These are phyloP conservation scores for Climacium dendroides DNA, from an alignment of 225 moss, liverwort and hornwort species.

Conservation along the genomic window DNA sequence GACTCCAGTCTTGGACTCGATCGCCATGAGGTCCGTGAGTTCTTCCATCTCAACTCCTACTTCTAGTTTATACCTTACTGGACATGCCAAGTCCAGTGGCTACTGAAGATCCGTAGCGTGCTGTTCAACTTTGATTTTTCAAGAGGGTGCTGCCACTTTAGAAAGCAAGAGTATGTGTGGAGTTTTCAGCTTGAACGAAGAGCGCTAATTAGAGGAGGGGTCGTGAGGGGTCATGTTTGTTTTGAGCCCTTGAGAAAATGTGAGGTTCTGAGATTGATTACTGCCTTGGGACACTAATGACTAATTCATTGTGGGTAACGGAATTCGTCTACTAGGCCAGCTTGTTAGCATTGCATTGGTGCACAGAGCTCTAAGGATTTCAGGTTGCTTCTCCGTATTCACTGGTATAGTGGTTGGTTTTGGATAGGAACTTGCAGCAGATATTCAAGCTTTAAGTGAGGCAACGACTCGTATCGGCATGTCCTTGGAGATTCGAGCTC, in stretches of 20 bases:
- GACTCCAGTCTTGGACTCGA: constrained; percentile 62
- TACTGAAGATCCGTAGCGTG: not conserved
- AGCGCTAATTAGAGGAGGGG: not conserved
- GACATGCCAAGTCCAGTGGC: not conserved
- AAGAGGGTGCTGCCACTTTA: not conserved
- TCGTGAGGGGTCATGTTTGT: not conserved
- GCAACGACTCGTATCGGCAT: not conserved
- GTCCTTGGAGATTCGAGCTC: constrained; percentile 6
- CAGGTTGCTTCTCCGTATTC: not conserved
- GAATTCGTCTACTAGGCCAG: not conserved
- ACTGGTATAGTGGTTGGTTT: not conserved
- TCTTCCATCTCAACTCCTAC: not conserved
- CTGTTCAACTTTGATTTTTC: not conserved
- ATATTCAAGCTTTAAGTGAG: constrained; percentile 26
- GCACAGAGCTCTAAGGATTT: not conserved
- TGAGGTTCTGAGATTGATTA: not conserved
- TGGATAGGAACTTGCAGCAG: constrained; percentile 52
- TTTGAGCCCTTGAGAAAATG: not conserved
- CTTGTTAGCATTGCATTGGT: not conserved
- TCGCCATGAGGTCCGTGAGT: constrained; percentile 53
- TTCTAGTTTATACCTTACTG: not conserved
- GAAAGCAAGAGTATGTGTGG: not conserved
- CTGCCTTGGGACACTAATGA: not conserved
- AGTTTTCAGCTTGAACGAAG: not conserved
- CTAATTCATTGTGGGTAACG: not conserved